phyloP scores from a whole-genome alignment of 352 stramenopile genomes.

The Phytophthora idaei region DNA sequence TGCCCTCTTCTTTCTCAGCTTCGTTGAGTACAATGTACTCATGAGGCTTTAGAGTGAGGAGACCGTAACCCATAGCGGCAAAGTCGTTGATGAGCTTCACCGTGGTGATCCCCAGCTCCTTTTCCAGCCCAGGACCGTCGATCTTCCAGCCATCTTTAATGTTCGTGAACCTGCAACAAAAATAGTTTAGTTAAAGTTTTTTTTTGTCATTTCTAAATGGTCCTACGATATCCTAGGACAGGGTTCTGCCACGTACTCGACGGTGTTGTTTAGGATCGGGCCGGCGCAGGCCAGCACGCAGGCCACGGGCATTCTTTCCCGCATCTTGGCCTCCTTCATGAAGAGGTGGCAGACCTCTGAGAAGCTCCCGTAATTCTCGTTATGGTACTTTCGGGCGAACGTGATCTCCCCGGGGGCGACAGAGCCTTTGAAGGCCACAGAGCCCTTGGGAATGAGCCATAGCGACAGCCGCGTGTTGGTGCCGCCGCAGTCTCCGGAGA shows the following conservation, averaged over 20 bases:
- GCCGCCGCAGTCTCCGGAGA: slow-evolving; percentile 95
- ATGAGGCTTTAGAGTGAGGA: slow-evolving; percentile 94
- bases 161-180: slow-evolving; percentile 88
- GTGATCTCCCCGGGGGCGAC: slow-evolving; percentile 82
- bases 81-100: slow-evolving; percentile 98
- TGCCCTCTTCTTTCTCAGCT: slow-evolving; percentile 61
- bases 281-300: slow-evolving; percentile 83
- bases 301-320: slow-evolving; percentile 60
- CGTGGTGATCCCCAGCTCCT: slow-evolving; percentile 81
- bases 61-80: slow-evolving; percentile 96
- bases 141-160: slow-evolving; percentile 93
- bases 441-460: slow-evolving; percentile 74
- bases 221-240: neutral
- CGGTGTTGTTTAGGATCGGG: slow-evolving; percentile 82
- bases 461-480: slow-evolving; percentile 96
- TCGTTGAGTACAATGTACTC: slow-evolving; percentile 93
- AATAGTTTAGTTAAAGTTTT: neutral
- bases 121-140: slow-evolving; percentile 78
- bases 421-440: slow-evolving; percentile 65
- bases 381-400: slow-evolving; percentile 89
- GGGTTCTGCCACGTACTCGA: slow-evolving; percentile 49
- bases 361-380: slow-evolving; percentile 84
- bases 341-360: slow-evolving; percentile 92
- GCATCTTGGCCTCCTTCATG: slow-evolving; percentile 91
- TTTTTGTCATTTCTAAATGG: neutral